Evolutionary conservation across 2,329 filamentous ascomycete species (phyloP).

Genomic region (Hypoxylon sp.): DNA sequence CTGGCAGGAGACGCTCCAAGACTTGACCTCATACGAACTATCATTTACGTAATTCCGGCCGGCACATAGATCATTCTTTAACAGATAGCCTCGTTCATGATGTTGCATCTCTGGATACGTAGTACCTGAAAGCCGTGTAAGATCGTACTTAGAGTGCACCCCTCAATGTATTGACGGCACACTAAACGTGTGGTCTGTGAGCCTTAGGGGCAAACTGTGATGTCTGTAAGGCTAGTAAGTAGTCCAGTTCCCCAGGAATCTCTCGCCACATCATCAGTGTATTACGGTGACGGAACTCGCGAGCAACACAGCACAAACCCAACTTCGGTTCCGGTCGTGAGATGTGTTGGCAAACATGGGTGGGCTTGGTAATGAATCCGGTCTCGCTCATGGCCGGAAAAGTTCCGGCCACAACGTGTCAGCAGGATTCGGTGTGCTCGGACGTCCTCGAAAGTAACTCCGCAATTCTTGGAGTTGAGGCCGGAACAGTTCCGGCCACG

Average conservation of each 20-base stretch:
- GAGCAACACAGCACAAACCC: slow-evolving; percentile 21
- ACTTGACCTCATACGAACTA: slow-evolving; percentile 20
- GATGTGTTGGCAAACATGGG: slow-evolving; percentile 48
- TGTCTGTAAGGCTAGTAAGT: neutral
- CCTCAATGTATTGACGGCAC: neutral
- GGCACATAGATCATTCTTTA: neutral
- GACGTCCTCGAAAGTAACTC: slow-evolving; percentile 30
- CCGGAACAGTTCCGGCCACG: slow-evolving; percentile 45
- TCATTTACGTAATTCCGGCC: slow-evolving; percentile 31
- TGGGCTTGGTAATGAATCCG: slow-evolving; percentile 17
- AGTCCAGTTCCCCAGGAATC: neutral
- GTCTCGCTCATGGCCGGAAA: slow-evolving; percentile 38
- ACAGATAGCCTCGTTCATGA: slow-evolving; percentile 1
- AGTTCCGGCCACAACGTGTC: slow-evolving; percentile 35
- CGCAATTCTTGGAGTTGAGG: slow-evolving; percentile 30
- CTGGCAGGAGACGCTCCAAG: slow-evolving; percentile 12
- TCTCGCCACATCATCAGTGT: neutral
- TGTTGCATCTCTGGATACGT: neutral
- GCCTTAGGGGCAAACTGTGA: neutral
- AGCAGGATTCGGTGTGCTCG: slow-evolving; percentile 38
- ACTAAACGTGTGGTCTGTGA: neutral
- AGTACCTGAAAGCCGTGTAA: neutral
- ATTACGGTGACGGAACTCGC: slow-evolving; percentile 2
- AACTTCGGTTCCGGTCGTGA: slow-evolving; percentile 55
- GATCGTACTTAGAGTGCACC: neutral